Evolutionary conservation across 1,139 yeast genomes (phyloP), one percentile per base, ranked within the genome.

Genomic region (Candida pseudocylindracea): DNA sequence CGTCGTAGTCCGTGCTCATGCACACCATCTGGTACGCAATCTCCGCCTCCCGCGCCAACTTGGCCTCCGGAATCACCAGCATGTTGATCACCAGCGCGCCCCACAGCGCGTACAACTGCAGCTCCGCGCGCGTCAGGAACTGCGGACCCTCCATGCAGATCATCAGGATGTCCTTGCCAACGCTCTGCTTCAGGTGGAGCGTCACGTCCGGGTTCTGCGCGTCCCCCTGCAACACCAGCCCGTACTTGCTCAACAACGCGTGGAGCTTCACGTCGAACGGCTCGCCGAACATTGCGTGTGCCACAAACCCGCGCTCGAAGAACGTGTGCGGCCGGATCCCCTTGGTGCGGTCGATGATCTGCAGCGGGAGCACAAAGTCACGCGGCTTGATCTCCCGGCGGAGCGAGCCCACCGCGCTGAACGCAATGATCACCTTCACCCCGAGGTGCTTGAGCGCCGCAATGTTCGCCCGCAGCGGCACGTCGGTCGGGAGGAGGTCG

Each of bases 111-210:
- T 88, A 91, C 51, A 88, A 54, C 50, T 66, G 68, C 12, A 94
- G 80, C 56, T 88, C 99, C n/a, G 98, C 96, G 41, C 98, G 67
- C 11, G 98, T 88, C 32, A 93, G 75, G 54, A 88, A 88, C 36
- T 91, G 94, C 3, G 99, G 99, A 29, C 99, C 99, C 54, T 88
- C 99, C 98, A 88, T 88, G 55, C 98, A 88, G 38, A 91, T 65
- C 32, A 91, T 69, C 2, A 92, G 76, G 39, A 79, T 57, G 45
- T 85, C 95, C 35, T 72, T 73, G 33, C 56, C 58, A 20, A 52
- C 53, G 39, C 63, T 64, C 32, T 70, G 58, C 48, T 63, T 68
- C 36, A 76, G 60, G 52, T 75, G 85, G 32, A 68, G 70, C 27
- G 57, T 51, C 10, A 55, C 38, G n/a, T 61, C 59, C 40, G 72